Evolutionary conservation across 176 grass and related monocot genomes (phyloP).

Genomic region (Carex parvula): DNA sequence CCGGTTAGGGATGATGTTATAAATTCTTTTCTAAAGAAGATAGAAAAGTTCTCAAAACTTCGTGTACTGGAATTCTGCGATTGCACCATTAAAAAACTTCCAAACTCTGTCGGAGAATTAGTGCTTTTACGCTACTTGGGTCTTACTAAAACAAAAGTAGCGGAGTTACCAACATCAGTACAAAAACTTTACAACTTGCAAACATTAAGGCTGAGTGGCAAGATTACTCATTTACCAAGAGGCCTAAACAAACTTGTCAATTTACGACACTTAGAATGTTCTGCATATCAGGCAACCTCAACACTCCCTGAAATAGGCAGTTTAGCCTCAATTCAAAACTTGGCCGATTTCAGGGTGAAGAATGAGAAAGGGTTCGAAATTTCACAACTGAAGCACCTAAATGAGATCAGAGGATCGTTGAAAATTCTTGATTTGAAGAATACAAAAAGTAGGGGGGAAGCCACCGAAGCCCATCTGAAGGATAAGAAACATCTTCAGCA

Average conservation of each 20-base stretch:
- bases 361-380: slow-evolving; percentile 19
- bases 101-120: slow-evolving; percentile 2
- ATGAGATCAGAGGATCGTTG: neutral
- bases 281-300: no score
- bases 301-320: neutral
- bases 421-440: neutral
- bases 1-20: neutral
- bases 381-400: neutral
- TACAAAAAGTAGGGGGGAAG: neutral
- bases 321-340: neutral
- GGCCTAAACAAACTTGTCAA: neutral
- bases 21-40: neutral
- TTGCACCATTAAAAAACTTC: neutral
- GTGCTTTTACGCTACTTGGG: slow-evolving; percentile 8
- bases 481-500: slow-evolving; percentile 12
- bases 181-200: slow-evolving; percentile 13
- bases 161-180: neutral
- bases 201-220: neutral
- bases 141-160: neutral
- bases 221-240: neutral
- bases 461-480: neutral
- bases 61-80: neutral
- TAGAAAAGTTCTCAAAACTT: neutral
- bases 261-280: neutral
- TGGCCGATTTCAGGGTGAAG: neutral